Evolutionary conservation across 2,329 filamentous ascomycete species (phyloP).

Genomic region (Hypoxylon sp.): DNA sequence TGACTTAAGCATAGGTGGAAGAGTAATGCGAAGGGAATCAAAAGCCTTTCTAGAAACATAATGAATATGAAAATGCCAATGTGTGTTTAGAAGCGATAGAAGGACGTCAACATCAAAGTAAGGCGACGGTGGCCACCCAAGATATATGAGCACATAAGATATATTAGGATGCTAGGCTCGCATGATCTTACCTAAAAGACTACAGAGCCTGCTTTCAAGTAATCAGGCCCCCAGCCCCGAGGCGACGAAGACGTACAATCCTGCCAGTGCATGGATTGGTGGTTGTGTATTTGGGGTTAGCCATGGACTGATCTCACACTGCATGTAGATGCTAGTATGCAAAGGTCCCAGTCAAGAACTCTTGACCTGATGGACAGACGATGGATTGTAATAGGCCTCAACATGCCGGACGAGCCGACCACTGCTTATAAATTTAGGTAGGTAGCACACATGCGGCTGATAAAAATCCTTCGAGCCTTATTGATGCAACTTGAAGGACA

Average conservation of each 20-base stretch:
- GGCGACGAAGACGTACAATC: neutral
- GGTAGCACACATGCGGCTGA: neutral
- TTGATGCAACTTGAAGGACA: neutral
- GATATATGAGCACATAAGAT: neutral
- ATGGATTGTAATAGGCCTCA: neutral
- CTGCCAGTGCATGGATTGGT: neutral
- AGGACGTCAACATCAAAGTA: neutral
- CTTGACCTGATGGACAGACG: neutral
- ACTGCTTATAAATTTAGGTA: neutral
- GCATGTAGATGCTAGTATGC: neutral
- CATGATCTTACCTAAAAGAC: neutral
- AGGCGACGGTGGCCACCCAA: neutral
- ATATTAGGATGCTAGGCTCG: neutral
- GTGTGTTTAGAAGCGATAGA: neutral
- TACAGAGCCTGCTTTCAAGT: neutral
- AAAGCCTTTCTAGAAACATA: constrained; percentile 30
- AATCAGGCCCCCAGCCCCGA: neutral
- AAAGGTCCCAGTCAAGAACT: neutral
- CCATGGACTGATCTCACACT: neutral
- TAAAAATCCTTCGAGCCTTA: neutral
- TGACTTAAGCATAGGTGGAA: constrained; percentile 14
- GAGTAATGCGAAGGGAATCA: constrained; percentile 14
- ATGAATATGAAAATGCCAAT: neutral
- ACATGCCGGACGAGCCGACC: neutral
- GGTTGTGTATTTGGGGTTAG: neutral